phyloP scores from a whole-genome alignment of 805 yeast species.

The Candida nemodendra region DNA sequence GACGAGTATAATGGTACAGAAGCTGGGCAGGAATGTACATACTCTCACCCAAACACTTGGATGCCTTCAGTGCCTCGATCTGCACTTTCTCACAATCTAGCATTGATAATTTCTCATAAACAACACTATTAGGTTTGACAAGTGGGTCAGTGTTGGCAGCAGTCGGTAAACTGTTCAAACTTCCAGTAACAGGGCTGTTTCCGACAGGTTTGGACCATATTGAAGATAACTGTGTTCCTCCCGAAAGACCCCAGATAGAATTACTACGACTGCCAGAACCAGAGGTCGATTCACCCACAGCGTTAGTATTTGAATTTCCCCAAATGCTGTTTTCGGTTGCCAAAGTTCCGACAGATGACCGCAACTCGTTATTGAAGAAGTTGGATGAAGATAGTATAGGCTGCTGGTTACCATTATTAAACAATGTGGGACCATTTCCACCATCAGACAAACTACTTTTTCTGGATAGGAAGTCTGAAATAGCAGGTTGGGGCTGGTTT shows the following conservation, averaged over 20 bases:
- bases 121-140: neutral
- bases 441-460: conserved; percentile 13
- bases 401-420: neutral
- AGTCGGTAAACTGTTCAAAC: neutral
- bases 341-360: conserved; percentile 1
- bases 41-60: conserved; percentile 32
- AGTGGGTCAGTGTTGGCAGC: neutral
- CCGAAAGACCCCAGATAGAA: conserved; percentile 24
- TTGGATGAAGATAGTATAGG: conserved; percentile 6
- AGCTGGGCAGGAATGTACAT: conserved; percentile 21
- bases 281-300: conserved; percentile 4
- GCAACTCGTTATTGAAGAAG: conserved; percentile 10
- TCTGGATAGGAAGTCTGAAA: conserved; percentile 12
- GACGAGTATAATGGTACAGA: conserved; percentile 33
- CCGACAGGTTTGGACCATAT: conserved; percentile 15
- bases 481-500: conserved; percentile 1
- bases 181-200: neutral
- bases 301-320: conserved; percentile 10
- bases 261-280: conserved; percentile 15
- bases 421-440: no score
- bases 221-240: conserved; percentile 6
- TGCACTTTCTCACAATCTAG: conserved; percentile 39
- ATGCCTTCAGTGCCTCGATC: conserved; percentile 41
- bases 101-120: conserved; percentile 7
- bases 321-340: conserved; percentile 9